phyloP scores from a whole-genome alignment of 177 flowering plant genomes.

The Vitis hybrid region DNA sequence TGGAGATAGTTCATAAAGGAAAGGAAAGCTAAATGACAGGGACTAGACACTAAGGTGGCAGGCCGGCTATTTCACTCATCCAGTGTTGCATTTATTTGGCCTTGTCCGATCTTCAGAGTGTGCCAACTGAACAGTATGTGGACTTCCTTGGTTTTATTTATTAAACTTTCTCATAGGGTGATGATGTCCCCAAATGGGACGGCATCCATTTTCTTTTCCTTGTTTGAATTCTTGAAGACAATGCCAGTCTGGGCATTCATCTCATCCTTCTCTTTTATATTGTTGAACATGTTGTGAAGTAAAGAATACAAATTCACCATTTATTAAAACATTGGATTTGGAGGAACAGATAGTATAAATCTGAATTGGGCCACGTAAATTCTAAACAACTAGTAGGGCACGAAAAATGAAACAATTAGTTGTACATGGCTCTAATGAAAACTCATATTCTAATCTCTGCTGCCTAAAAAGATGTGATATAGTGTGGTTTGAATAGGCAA shows the following conservation, averaged over 20 bases:
- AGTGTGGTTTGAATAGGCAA: too few relatives aligned
- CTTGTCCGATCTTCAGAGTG: neutral
- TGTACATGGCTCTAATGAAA: too few relatives aligned
- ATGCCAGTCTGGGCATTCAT: neutral
- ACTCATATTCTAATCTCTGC: too few relatives aligned
- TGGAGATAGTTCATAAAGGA: too few relatives aligned
- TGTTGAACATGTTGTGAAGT: neutral
- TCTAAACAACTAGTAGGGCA: too few relatives aligned
- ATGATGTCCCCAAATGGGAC: neutral
- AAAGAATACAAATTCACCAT: neutral
- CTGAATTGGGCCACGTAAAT: neutral
- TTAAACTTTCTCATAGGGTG: neutral
- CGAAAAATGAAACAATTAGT: too few relatives aligned
- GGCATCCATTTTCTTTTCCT: neutral
- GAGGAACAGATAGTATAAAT: neutral
- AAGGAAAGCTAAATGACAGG: neutral
- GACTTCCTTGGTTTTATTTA: neutral
- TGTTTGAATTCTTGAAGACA: slow-evolving; percentile 1
- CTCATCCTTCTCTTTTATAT: neutral
- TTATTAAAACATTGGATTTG: neutral
- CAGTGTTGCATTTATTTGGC: neutral
- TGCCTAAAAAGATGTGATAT: too few relatives aligned
- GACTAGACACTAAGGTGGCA: neutral
- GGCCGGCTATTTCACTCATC: neutral
- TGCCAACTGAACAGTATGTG: neutral